Base-by-base conservation (phyloP, 805 yeast species). In the Kluyveromyces wickerhamii region DNA sequence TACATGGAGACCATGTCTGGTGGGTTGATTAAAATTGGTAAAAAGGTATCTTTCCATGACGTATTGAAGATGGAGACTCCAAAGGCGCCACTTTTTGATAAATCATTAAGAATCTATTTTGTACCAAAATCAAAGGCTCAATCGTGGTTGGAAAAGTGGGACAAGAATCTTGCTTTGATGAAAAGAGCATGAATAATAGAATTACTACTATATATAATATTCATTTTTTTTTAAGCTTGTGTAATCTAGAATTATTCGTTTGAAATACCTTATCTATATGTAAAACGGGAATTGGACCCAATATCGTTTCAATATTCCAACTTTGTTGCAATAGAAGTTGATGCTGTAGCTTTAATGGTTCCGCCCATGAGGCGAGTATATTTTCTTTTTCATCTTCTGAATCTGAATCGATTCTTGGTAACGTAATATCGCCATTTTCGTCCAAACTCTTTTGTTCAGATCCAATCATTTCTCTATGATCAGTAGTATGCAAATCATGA, bases 1-100 rank as follows among this genome's bases (percentile, higher is more conserved):
- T 89, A 69, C 57, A 77, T 84, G 77, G 96, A 85, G 55, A 85
- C 96, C 0, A 67, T 62, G 21, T 50, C 75, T 2, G 96, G 96
- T 33, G 96, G 96, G 0, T 66, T 89, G 40, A 78, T 86, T 29
- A 86, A 85, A 57, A 74, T 81, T 4, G 95, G 95, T 18, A 83
- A 79, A 54, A 85, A 82, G 44, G 71, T 77, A 15, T 63, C 82
- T 1, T 54, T 89, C 15, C 71, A 74, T 47, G 71, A 72, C 34
- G 81, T 79, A 1, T 65, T 89, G 42, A 69, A 74, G 62, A 68
- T 74, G 32, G 73, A 69, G 23, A 59, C 60, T 7, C 83, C 94
- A 11, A 66, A 66, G 16, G 75, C 85, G 7, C 95, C 95, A 2
- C 56, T 88, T 27, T 77, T 88, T 41, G 95, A 88, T 48, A 69